These are phyloP conservation scores for Basidiobolus meristosporus DNA, from an alignment of 371 early-diverging fungal genomes.

Conservation along the genomic window DNA sequence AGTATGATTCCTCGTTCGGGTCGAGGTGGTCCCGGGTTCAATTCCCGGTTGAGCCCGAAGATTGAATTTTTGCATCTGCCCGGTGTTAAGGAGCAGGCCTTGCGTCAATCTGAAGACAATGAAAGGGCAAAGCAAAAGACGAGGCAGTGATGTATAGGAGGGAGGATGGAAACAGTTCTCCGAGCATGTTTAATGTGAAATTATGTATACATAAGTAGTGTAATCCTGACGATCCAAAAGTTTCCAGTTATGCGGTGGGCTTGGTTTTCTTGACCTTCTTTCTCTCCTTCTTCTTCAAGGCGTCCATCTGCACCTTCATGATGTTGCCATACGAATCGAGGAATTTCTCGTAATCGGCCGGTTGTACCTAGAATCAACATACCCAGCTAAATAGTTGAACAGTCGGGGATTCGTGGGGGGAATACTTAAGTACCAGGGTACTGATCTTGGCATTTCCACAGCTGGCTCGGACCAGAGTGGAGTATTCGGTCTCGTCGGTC, in stretches of 20 bases:
- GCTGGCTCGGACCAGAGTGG: slow-evolving; percentile 9
- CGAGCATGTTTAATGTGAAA: no score
- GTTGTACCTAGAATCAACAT: slow-evolving; percentile 10
- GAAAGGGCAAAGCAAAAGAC: no score
- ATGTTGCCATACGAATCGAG: slow-evolving; percentile 20
- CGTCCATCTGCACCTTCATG: slow-evolving; percentile 19
- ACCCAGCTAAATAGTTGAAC: no score
- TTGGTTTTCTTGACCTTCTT: slow-evolving; percentile 19
- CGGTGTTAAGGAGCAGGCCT: no score
- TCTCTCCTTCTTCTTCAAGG: slow-evolving; percentile 25
- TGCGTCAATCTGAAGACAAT: no score
- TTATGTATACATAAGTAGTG: no score
- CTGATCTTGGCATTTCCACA: slow-evolving; percentile 8
- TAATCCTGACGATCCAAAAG: no score
- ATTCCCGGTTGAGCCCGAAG: slow-evolving; percentile 22
- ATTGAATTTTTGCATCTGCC: no score
- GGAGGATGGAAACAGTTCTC: no score
- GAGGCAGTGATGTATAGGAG: no score
- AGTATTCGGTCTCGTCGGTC: slow-evolving; percentile 8
- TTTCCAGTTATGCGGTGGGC: no score
- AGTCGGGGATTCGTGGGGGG: no score
- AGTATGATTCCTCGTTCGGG: slow-evolving; percentile 24
- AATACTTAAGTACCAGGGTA: slow-evolving; percentile 6
- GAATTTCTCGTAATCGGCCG: slow-evolving; percentile 18
- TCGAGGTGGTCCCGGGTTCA: slow-evolving; percentile 25